Percentiles rank a stretch among this genome's conserved stretches.
phyloP scores from a whole-genome alignment of 148 eudicot species.

The Nyssa sinensis region DNA sequence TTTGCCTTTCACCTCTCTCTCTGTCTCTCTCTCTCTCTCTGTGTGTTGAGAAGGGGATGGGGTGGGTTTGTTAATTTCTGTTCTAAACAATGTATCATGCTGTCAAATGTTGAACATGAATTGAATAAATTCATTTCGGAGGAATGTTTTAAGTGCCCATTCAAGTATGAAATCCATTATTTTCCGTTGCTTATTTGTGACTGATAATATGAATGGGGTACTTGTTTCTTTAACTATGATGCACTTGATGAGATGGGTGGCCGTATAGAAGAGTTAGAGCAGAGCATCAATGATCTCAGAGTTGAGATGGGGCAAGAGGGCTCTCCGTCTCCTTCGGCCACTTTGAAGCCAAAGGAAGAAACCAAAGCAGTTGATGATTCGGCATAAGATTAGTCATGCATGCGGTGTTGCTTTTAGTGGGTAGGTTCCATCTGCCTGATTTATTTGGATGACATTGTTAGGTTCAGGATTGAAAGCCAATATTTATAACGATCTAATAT shows the following conservation, averaged over 20 bases:
- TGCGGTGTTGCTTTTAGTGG: background rate
- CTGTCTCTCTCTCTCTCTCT: background rate
- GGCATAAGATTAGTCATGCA: slow-evolving; percentile 7
- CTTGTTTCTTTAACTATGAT: slow-evolving; percentile 44
- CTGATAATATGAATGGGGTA: background rate
- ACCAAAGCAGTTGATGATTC: slow-evolving; percentile 44
- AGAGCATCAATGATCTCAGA: slow-evolving; percentile 83
- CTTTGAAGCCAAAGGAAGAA: slow-evolving; percentile 40
- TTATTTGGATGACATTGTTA: background rate
- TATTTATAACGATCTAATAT: background rate
- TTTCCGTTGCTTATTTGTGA: background rate
- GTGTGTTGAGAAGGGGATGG: too few species aligned
- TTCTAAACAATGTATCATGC: background rate
- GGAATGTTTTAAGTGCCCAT: too few species aligned
- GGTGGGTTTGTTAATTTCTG: background rate
- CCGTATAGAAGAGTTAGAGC: slow-evolving; percentile 77
- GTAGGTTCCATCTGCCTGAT: background rate
- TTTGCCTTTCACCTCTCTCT: background rate
- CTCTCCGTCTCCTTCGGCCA: slow-evolving; percentile 66
- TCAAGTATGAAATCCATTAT: background rate
- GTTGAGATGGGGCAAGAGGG: slow-evolving; percentile 84
- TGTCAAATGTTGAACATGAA: background rate
- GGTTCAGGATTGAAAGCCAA: background rate
- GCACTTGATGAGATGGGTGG: slow-evolving; percentile 88
- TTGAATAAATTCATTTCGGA: background rate